Percentiles rank a stretch among this genome's conserved stretches.
phyloP scores from a whole-genome alignment of 169 alveolate species.

The Plasmodium billcollinsi region DNA sequence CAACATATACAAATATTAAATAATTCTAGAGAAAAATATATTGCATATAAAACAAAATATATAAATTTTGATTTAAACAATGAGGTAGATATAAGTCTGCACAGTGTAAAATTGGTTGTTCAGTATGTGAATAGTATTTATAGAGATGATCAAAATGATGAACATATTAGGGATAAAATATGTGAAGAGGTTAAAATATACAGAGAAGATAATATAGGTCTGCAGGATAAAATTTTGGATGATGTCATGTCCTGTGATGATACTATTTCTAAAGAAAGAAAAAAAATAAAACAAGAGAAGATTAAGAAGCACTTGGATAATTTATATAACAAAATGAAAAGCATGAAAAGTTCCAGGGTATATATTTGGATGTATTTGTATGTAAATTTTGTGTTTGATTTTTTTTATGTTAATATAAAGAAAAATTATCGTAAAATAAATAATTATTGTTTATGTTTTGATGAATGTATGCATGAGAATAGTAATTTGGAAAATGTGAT shows the following conservation, averaged over 20 bases:
- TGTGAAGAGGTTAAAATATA: background rate
- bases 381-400: slow-evolving; percentile 39
- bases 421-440: slow-evolving; percentile 23
- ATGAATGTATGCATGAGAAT: slow-evolving; percentile 28
- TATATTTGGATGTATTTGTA: slow-evolving; percentile 34
- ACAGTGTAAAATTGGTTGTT: too few relatives aligned
- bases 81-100: too few relatives aligned
- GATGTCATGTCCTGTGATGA: background rate
- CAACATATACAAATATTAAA: too few relatives aligned
- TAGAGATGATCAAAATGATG: too few relatives aligned
- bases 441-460: slow-evolving; percentile 42
- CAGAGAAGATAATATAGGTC: background rate
- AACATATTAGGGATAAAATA: background rate
- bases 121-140: too few relatives aligned
- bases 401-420: slow-evolving; percentile 18
- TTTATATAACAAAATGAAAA: slow-evolving; percentile 31
- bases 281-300: slow-evolving; percentile 2
- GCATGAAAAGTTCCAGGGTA: slow-evolving; percentile 18
- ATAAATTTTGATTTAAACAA: too few relatives aligned
- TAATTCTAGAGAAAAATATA: too few relatives aligned
- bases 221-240: background rate
- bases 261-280: background rate
- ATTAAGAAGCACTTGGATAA: slow-evolving; percentile 30
- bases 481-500: background rate
- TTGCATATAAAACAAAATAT: too few relatives aligned